A percentile compares a stretch with the other conserved stretches of the same genome.
Conservation (phyloP, 1,139 yeast genomes). For the Candida frijolesensis region DNA sequence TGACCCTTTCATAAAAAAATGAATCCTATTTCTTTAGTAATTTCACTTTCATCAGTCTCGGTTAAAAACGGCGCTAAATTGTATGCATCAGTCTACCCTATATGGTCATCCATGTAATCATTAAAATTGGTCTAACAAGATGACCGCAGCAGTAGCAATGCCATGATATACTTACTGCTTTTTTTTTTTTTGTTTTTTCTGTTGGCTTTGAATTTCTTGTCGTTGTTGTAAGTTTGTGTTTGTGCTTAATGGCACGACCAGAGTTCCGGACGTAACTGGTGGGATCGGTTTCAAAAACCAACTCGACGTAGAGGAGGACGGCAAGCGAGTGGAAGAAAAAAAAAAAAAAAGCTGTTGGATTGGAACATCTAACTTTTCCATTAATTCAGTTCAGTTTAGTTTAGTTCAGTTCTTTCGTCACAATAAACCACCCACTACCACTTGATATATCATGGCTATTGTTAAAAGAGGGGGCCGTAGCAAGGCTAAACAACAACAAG, state of each 20-base stretch:
- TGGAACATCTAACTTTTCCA: neutral
- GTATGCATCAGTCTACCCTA: neutral
- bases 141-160: neutral
- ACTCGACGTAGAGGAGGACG: neutral
- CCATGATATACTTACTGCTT: too few relatives aligned
- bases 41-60: too few relatives aligned
- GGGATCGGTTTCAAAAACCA: neutral
- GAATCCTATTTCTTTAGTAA: too few relatives aligned
- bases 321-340: neutral
- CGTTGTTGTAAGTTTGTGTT: neutral
- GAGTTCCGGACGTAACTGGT: neutral
- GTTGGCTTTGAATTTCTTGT: neutral
- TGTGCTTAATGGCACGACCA: conserved; percentile 2
- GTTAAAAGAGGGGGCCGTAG: conserved; percentile 75
- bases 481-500: conserved; percentile 58
- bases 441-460: conserved; percentile 56
- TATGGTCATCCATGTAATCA: neutral
- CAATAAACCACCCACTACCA: neutral
- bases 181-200: neutral
- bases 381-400: neutral
- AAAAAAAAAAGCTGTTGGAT: neutral
- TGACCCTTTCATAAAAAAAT: too few relatives aligned
- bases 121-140: too few relatives aligned
- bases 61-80: too few relatives aligned
- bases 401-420: neutral